Conservation (phyloP, 305 asterid genomes). For the Galium porrigens region DNA sequence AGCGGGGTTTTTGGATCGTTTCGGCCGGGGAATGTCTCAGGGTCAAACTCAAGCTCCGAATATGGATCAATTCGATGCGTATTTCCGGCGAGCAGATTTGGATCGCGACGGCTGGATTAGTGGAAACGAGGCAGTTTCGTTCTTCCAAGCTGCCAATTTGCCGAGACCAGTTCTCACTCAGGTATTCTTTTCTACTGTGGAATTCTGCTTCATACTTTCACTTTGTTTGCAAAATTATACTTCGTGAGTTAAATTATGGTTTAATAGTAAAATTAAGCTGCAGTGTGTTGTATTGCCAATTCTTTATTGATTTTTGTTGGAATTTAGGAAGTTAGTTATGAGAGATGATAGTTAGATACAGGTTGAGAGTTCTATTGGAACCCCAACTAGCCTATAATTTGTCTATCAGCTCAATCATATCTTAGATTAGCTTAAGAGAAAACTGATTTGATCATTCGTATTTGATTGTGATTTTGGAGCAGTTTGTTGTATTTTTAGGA, state of each 20-base stretch:
- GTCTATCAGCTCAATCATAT: neutral
- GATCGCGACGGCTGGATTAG: slow-evolving; percentile 24
- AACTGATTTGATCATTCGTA: neutral
- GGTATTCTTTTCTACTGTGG: slow-evolving; percentile 5
- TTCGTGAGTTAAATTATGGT: neutral
- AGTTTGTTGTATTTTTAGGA: neutral
- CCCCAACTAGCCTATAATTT: neutral
- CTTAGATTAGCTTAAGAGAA: neutral
- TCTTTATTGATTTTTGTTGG: neutral
- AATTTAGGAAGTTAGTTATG: neutral
- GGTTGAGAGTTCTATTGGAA: neutral
- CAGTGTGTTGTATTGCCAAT: neutral
- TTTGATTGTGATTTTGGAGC: neutral
- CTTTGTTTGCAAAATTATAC: neutral
- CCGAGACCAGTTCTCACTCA: slow-evolving; percentile 20
- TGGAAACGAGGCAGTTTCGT: slow-evolving; percentile 20
- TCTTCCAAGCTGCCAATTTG: slow-evolving; percentile 19
- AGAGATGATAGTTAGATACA: neutral
- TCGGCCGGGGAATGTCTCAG: slow-evolving; percentile 16
- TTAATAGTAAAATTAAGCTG: neutral
- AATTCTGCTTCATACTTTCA: slow-evolving; percentile 3
- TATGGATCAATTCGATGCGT: slow-evolving; percentile 19
- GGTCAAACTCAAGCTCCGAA: slow-evolving; percentile 15
- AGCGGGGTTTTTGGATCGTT: slow-evolving; percentile 9
- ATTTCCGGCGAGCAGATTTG: slow-evolving; percentile 20